These are phyloP conservation scores for Fusarium begoniae DNA, from an alignment of 2,329 filamentous ascomycete genomes.

Conservation along the genomic window DNA sequence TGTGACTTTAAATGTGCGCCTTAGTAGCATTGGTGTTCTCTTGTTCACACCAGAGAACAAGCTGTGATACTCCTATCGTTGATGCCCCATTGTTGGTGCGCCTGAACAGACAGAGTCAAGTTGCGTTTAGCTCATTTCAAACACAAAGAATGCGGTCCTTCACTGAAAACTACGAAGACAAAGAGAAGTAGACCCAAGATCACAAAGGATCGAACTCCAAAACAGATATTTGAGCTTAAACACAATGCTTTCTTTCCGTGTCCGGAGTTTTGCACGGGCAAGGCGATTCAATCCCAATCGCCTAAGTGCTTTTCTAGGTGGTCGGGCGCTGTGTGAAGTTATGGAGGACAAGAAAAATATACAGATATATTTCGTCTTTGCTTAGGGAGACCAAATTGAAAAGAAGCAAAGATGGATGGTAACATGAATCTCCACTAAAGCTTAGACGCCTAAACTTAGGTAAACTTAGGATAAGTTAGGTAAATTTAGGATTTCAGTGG, in stretches of 20 bases:
- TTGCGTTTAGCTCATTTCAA: rapidly evolving
- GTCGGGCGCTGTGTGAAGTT: not conserved
- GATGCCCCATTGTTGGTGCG: not conserved
- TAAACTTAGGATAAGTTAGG: not conserved
- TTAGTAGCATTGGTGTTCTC: not conserved
- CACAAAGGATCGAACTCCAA: not conserved
- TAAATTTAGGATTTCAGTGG: not conserved
- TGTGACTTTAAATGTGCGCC: not conserved
- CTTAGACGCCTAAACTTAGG: not conserved
- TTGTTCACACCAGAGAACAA: not conserved
- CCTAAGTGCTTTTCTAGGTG: not conserved
- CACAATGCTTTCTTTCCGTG: not conserved
- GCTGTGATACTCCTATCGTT: not conserved
- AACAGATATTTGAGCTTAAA: not conserved
- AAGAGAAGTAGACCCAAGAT: not conserved
- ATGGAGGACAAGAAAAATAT: not conserved
- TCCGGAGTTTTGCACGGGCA: not conserved
- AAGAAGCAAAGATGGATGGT: too few relatives aligned
- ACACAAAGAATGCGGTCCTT: not conserved
- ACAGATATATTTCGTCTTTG: not conserved
- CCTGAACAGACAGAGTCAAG: not conserved
- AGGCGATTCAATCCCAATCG: not conserved
- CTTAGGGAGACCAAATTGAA: not conserved
- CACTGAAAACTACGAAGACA: not conserved
- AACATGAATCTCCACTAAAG: not conserved